These are phyloP conservation scores for Thalassiosira pacifica DNA, from an alignment of 352 stramenopile species.

Conservation along the genomic window DNA sequence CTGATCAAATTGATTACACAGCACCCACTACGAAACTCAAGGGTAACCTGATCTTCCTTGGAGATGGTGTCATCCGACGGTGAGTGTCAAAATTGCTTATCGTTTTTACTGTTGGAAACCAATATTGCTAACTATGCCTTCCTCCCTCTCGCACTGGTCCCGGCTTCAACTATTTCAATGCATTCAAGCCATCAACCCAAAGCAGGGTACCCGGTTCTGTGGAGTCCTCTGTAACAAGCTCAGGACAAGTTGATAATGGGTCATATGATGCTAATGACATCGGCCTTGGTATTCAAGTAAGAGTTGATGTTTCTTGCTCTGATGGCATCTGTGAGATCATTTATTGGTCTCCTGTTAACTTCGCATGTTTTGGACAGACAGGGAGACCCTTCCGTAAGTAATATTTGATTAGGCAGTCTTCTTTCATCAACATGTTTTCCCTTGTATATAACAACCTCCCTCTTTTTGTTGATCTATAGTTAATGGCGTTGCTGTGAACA, in stretches of 20 bases:
- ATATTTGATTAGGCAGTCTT: no score
- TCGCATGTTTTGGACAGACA: background rate
- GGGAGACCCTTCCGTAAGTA: background rate
- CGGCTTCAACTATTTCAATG: slow-evolving; percentile 1
- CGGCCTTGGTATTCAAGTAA: background rate
- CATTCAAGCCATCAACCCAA: background rate
- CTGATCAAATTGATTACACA: background rate
- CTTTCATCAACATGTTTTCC: no score
- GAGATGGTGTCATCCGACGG: background rate
- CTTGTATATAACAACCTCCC: no score
- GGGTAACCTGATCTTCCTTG: slow-evolving; percentile 1
- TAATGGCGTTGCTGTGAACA: background rate
- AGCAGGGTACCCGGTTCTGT: background rate
- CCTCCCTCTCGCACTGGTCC: no score
- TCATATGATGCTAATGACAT: background rate
- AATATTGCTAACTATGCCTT: no score
- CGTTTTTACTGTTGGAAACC: no score
- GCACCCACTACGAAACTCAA: background rate
- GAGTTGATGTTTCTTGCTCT: background rate
- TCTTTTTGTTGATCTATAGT: no score
- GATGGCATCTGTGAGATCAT: background rate
- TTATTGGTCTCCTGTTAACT: background rate
- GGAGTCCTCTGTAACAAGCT: background rate
- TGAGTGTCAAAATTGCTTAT: no score
- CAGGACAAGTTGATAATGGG: background rate